Conservation (phyloP, 192 early-diverging fungal genomes). For the Phlyctochytrium planicorne region DNA sequence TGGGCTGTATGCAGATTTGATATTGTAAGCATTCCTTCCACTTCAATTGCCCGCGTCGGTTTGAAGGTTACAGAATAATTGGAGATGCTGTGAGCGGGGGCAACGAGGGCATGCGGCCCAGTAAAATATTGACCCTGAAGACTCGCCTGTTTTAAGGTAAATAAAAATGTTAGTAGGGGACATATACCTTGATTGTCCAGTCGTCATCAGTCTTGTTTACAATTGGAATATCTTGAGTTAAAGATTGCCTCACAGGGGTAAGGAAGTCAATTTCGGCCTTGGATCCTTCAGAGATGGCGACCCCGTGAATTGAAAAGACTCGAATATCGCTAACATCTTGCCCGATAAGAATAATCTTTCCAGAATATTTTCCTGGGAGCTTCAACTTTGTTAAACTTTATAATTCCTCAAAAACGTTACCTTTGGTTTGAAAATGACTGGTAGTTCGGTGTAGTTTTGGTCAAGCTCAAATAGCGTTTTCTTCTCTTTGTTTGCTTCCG, state of each 20-base stretch:
- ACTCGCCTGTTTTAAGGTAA: conserved; percentile 17
- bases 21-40: conserved; percentile 31
- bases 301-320: conserved; percentile 41
- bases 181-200: conserved; percentile 44
- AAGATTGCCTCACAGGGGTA: conserved; percentile 40
- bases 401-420: conserved; percentile 18
- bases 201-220: conserved; percentile 54
- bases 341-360: conserved; percentile 43
- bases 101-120: conserved; percentile 32
- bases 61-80: conserved; percentile 36
- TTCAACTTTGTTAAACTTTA: conserved; percentile 6
- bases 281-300: conserved; percentile 50
- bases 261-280: conserved; percentile 46
- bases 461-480: conserved; percentile 26
- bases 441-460: conserved; percentile 46
- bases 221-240: conserved; percentile 55
- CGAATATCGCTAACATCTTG: conserved; percentile 46
- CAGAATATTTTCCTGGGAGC: conserved; percentile 51
- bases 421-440: conserved; percentile 42
- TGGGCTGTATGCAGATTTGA: conserved; percentile 49
- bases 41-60: conserved; percentile 33
- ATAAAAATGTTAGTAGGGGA: background rate
- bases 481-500: conserved; percentile 33
- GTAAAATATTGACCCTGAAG: conserved; percentile 45
- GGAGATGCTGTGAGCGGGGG: conserved; percentile 32